Percentiles rank a stretch among this genome's conserved stretches.
phyloP scores from a whole-genome alignment of 2,329 filamentous ascomycete genomes.

The Colletotrichum tropicale region DNA sequence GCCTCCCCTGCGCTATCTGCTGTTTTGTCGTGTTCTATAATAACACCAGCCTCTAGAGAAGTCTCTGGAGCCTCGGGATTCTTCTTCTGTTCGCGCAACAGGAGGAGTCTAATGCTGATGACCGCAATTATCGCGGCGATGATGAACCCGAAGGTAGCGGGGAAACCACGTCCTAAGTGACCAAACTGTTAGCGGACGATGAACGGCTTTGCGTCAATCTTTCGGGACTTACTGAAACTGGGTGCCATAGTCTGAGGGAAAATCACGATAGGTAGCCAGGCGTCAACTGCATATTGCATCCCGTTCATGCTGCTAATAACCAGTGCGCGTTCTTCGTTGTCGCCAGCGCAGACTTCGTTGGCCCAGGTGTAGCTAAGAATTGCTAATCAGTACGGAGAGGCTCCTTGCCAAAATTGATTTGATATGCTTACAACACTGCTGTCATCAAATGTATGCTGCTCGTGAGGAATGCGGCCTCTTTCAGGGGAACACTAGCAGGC shows the following conservation, averaged over 20 bases:
- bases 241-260: slow-evolving; percentile 1
- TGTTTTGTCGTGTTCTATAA: neutral
- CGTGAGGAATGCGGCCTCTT: slow-evolving; percentile 3
- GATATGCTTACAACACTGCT: neutral
- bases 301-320: slow-evolving; percentile 34
- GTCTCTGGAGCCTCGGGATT: neutral
- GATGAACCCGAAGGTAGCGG: slow-evolving; percentile 17
- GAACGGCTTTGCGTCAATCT: neutral
- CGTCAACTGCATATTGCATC: slow-evolving; percentile 8
- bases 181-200: neutral
- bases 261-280: slow-evolving; percentile 9
- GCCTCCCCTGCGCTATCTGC: neutral
- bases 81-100: slow-evolving; percentile 8
- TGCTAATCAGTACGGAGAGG: neutral
- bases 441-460: slow-evolving; percentile 11
- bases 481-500: neutral
- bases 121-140: slow-evolving; percentile 1
- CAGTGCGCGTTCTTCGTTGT: slow-evolving; percentile 33
- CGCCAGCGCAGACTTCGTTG: slow-evolving; percentile 3
- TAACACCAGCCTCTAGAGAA: neutral
- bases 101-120: neutral
- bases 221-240: neutral
- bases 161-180: slow-evolving; percentile 14
- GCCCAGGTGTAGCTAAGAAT: slow-evolving; percentile 1
- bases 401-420: rapidly evolving